Evolutionary conservation across 2,329 filamentous ascomycete species (phyloP).

Genomic region (Berkeleyomyces rouxiae): DNA sequence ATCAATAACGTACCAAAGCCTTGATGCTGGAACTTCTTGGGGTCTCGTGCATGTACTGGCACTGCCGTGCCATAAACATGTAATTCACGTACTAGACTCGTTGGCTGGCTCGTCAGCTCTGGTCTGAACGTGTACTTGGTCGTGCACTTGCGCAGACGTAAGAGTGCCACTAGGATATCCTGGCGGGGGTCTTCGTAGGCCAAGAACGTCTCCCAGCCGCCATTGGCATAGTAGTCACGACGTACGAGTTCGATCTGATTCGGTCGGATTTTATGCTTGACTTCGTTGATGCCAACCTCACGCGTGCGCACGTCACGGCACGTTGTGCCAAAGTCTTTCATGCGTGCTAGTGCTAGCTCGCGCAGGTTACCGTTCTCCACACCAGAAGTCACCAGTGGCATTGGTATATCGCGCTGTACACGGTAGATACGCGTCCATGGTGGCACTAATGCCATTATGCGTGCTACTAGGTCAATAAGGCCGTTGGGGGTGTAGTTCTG

Average conservation of each 20-base stretch:
- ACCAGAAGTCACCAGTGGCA: conserved; percentile 96
- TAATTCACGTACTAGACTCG: conserved; percentile 80
- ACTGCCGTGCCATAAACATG: conserved; percentile 96
- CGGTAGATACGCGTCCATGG: conserved; percentile 98
- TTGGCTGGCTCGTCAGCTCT: conserved; percentile 72
- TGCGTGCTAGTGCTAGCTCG: conserved; percentile 82
- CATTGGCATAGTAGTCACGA: conserved; percentile 86
- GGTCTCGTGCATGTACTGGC: conserved; percentile 89
- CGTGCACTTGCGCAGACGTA: conserved; percentile 80
- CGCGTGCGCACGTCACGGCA: conserved; percentile 92
- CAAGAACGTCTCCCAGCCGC: conserved; percentile 95
- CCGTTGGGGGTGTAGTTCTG: conserved; percentile 98
- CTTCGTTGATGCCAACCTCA: conserved; percentile 96
- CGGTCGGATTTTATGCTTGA: conserved; percentile 95
- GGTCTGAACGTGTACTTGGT: conserved; percentile 81
- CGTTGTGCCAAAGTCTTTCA: conserved; percentile 97
- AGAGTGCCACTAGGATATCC: conserved; percentile 83
- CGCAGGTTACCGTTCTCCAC: conserved; percentile 95
- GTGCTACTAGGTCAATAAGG: conserved; percentile 83
- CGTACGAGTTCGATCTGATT: conserved; percentile 92
- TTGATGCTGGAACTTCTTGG: conserved; percentile 95
- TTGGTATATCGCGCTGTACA: conserved; percentile 97
- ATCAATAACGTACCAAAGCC: conserved; percentile 91
- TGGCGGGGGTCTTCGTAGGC: conserved; percentile 98
- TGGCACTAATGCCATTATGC: conserved; percentile 87